Evolutionary conservation across 768 basidiomycete genomes (phyloP), one percentile per base, ranked within the genome.

Genomic region (Myochromella boudieri): DNA sequence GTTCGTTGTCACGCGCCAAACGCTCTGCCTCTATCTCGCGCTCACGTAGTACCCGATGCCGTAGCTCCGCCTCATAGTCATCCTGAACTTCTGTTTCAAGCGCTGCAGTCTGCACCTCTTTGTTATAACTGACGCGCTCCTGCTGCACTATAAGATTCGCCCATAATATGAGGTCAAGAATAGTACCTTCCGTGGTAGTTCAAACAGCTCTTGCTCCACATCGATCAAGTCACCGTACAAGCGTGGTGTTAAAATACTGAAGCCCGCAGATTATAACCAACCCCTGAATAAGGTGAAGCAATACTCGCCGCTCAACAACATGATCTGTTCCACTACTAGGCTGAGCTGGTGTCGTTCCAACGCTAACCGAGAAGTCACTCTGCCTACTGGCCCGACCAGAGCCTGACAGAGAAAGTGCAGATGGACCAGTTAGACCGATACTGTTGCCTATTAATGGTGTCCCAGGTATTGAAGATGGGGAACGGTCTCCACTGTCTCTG

Each of bases 181-280:
- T 45, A 20, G 25, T 9, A 91, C 93, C 72, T 87, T 91, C 58
- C 87, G 83, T 2, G 93, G 93, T 9, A 94, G 69, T 57, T 95
- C 93, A 55, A 91, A 95, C 4, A 97, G 69, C 60, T 97, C 94
- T 59, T 91, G 85, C 53, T 93, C 89, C 14, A 90, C 76, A 54
- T 95, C 91, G 40, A 95, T 80, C n/a, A 93, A 75, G 60, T 91
- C 90, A n/a, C 80, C 78, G 33, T 82, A 70, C 24, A 78, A 74
- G 33, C 87, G 76, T 9, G 85, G 82, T 4, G 78, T 82, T 58
- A 89, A 71, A 36, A 71, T 71, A 47, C 86, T 89, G 26, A 10
- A 42, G 42, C 37, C 6, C 6, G 33, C 26, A 11, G 26, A 15
- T 5, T 53, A 33, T 40, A n/a, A 40, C 18, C 20, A 20, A 36